Base-by-base conservation (phyloP, 2,329 filamentous ascomycete genomes). In the Cyanodermella asteris region DNA sequence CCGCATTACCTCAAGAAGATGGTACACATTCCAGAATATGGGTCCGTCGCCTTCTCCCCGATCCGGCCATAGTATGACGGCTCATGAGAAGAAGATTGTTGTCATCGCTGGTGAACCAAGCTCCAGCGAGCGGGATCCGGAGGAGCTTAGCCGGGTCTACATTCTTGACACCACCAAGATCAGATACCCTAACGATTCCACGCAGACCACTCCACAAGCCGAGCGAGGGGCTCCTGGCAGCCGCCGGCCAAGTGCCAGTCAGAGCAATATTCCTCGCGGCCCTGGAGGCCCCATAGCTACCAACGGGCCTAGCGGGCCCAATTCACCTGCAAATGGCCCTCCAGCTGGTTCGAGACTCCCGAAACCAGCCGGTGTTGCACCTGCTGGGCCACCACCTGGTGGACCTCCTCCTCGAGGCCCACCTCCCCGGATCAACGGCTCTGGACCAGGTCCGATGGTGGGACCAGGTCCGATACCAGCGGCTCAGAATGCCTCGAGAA, bases 21-120 rank as follows among this genome's bases (percentile, higher is more conserved):
- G 87, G 87, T 97, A 94, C 47, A 97, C 87, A 18, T 97, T 97
- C 50, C 87, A 97, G 43, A 97, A 97, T 43, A 97, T 97, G 87
- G 87, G 87, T 0, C 82, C 82, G 3, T 90, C 82, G 1, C 87
- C 87, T 0, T 93, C 82, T 3, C 72, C 87, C 16, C 65, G 87
- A 31, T 94, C 84, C 10, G 87, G 87, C 2, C 87, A 97, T 47
- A 93, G 81, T 47, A 94, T 97, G 87, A 94, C 87, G 3, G 72
- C 81, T 3, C 78, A 84, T 33, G 80, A 78, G 16, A 93, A 91
- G 47, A 76, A 82, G 31, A 72, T 97, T 33, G 72, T 94, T 23
- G 78, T 94, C 20, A 59, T 94, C 16, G 90, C 78, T 18, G 87
- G 87, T 34, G 90, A 97, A 47, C 87, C 87, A 9, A 94, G 82